Base-by-base conservation (phyloP, 495 filamentous ascomycete genomes). In the Amniculicola lignicola region DNA sequence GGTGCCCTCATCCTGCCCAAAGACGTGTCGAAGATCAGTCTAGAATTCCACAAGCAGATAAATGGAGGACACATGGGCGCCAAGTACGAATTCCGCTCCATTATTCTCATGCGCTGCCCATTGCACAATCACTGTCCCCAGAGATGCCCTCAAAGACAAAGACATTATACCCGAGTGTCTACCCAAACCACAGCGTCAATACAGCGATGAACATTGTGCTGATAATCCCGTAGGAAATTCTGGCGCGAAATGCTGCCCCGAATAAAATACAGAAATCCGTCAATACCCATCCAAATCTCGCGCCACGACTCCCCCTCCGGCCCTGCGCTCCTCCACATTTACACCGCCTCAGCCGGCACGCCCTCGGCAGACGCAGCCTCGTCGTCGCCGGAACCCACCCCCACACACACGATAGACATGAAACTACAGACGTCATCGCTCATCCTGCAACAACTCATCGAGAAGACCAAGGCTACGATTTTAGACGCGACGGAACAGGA, bases 251-350 rank as follows among this genome's bases (percentile, higher is more conserved):
- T 81, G 62, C 83, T 98, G 27, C 87, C 88, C 1, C 81, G 88
- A 58, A 75, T 98, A 21, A 95, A 98, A 77, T 97, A 85, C 75
- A 86, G 93, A 76, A 98, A 98, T 68, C 93, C 93, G 0, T 75
- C 80, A 6, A 68, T 97, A 14, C 79, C 81, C 14, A 92, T 97
- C 83, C 84, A 86, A 29, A 82, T 97, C 47, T 81, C 81, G 62
- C 85, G 88, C 43, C 82, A 76, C 18, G 37, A 54, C 16, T 74
- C 86, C 21, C 72, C 81, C 44, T 68, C 63, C 42, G 82, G 74
- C 31, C 83, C 79, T 1, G 82, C 91, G 4, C 80, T 72, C 1
- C 74, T 97, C 70, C 86, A 83, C 54, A 74, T 98, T 47, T 89
- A 67, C 52, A 65, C 62, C 44, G 27, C 45, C 27, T 41, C 58